A percentile compares a stretch with the other conserved stretches of the same genome.
Evolutionary conservation across 495 filamentous ascomycete species (phyloP).

Genomic region (Trypethelium eluteriae): DNA sequence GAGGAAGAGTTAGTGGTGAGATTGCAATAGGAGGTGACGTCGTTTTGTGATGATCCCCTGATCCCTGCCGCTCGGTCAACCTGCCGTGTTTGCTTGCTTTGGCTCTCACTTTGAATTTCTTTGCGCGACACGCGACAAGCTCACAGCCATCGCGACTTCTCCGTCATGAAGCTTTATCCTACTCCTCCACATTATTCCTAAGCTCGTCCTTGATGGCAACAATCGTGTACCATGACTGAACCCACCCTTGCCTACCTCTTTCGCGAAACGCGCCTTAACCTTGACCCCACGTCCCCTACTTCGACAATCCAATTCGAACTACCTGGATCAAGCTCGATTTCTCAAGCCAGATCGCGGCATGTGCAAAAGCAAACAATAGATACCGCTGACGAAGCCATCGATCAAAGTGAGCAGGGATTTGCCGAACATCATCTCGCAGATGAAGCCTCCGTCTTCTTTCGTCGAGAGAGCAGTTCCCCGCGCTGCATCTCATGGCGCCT

Average conservation of each 20-base stretch:
- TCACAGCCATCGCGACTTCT: background rate
- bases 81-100: background rate
- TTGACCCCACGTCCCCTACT: slow-evolving; percentile 62
- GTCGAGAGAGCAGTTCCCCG: slow-evolving; percentile 63
- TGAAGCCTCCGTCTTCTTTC: slow-evolving; percentile 76
- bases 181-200: background rate
- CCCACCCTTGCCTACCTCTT: slow-evolving; percentile 44
- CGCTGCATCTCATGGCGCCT: slow-evolving; percentile 85
- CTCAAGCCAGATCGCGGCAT: slow-evolving; percentile 28
- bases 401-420: slow-evolving; percentile 69
- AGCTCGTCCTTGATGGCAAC: slow-evolving; percentile 1
- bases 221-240: slow-evolving; percentile 27
- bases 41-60: background rate
- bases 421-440: slow-evolving; percentile 62
- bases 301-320: slow-evolving; percentile 69
- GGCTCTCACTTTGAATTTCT: background rate
- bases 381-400: slow-evolving; percentile 38
- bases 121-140: slow-evolving; percentile 8
- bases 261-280: slow-evolving; percentile 78
- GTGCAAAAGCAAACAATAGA: slow-evolving; percentile 32
- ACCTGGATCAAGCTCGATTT: slow-evolving; percentile 43
- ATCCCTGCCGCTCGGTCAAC: background rate
- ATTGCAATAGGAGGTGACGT: background rate
- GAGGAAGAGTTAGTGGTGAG: too few species aligned
- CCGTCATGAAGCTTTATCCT: background rate